Conservation (phyloP, 345 rosid species). For the Acer negundo region DNA sequence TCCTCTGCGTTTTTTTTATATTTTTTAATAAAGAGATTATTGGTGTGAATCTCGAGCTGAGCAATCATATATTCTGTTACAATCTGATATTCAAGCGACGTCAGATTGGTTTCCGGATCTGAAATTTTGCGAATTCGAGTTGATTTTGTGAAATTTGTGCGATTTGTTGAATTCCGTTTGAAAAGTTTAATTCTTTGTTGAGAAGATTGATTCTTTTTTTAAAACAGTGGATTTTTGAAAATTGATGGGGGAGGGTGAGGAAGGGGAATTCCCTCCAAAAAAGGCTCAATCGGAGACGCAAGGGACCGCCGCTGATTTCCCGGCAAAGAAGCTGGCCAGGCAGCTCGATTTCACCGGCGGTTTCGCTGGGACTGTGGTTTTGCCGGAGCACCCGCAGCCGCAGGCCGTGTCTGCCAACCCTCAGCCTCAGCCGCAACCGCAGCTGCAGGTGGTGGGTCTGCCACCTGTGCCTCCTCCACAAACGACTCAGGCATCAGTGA, state of each 20-base stretch:
- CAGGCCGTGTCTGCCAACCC: slow-evolving; percentile 13
- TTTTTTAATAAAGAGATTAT: slow-evolving; percentile 3
- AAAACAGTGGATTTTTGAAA: slow-evolving; percentile 13
- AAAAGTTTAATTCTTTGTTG: slow-evolving; percentile 23
- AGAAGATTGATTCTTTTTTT: background rate
- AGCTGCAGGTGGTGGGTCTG: slow-evolving; percentile 18
- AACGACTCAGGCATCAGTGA: slow-evolving; percentile 43
- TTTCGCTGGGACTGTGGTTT: slow-evolving; percentile 36
- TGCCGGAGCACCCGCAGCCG: slow-evolving; percentile 59
- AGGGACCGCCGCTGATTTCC: slow-evolving; percentile 29
- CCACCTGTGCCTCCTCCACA: slow-evolving; percentile 35
- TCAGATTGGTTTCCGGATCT: slow-evolving; percentile 43
- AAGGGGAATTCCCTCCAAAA: slow-evolving; percentile 71
- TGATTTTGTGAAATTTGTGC: slow-evolving; percentile 33
- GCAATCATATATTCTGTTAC: slow-evolving; percentile 24
- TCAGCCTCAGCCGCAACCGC: slow-evolving; percentile 31
- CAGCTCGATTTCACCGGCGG: slow-evolving; percentile 90
- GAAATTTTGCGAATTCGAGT: slow-evolving; percentile 34
- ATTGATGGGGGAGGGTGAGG: slow-evolving; percentile 77
- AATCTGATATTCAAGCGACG: slow-evolving; percentile 26
- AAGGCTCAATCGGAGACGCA: slow-evolving; percentile 46
- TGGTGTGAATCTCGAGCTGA: slow-evolving; percentile 44
- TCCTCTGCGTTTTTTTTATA: background rate
- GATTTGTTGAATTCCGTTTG: slow-evolving; percentile 25
- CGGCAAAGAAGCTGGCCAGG: slow-evolving; percentile 77